Base-by-base conservation (phyloP, 352 stramenopile genomes). In the Phytopythium kandeliae region DNA sequence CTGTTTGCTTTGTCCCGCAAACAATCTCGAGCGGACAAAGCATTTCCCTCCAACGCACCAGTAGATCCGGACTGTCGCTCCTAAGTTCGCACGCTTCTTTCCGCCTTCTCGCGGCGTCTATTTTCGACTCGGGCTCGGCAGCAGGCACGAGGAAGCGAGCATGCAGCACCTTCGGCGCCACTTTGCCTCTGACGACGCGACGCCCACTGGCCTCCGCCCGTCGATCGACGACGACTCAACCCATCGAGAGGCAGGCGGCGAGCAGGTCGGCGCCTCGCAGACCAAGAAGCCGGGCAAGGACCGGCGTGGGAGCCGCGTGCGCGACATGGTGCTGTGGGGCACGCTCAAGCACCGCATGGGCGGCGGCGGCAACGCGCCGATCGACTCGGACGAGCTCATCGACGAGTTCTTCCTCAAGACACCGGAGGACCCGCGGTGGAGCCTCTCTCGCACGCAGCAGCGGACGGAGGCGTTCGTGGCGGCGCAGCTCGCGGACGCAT, bases 321-420 rank as follows among this genome's bases (percentile, higher is more conserved):
- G 36, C n/a, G 36, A 67, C 45, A 92, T 92, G 82, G 77, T 73
- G 60, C 72, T 92, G 40, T 92, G 82, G 82, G 82, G 80, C 35
- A 91, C 82, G 52, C 65, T 92, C 36, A 74, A 78, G 42, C 80
- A 92, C 54, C 70, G 74, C 45, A 86, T 92, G 44, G 71, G 82
- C 59, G 64, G 69, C 48, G 30, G 54, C 7, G 74, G 78, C 19
- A 60, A 62, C 9, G 70, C 73, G 46, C 57, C 67, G 36, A 74
- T 72, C 6, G 79, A 91, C 60, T 86, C 83, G 44, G 76, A 85
- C 55, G 67, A 70, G 48, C 86, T 89, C 53, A 69, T 94, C 22
- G 67, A 91, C 50, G 69, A 85, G 15, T 94, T 92, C 49, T 94
- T 92, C 59, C 70, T 62, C 42, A 88, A 89, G 59, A 94, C 78